A percentile compares a stretch with the other conserved stretches of the same genome.
Evolutionary conservation across 164 flowering plant genomes (phyloP).

Genomic region (Kingdonia uniflora): DNA sequence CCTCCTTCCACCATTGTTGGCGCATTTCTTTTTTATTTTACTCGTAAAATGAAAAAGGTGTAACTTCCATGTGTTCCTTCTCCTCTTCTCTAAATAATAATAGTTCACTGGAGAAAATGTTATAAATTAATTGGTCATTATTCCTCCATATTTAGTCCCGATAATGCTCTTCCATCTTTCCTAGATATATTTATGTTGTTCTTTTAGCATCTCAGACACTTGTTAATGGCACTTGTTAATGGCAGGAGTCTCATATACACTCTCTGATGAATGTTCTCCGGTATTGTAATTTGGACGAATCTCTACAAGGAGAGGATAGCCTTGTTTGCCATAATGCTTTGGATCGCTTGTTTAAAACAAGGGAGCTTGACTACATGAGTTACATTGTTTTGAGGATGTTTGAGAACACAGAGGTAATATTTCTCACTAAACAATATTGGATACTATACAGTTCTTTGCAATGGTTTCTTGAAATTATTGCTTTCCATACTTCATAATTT

Average conservation of each 20-base stretch:
- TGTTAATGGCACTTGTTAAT: constrained; percentile 4
- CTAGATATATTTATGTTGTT: too few relatives aligned
- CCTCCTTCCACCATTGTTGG: too few relatives aligned
- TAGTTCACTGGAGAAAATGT: too few relatives aligned
- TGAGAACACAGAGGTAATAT: constrained; percentile 88
- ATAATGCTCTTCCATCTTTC: too few relatives aligned
- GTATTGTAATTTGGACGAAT: constrained; percentile 96
- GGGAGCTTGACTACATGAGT: constrained; percentile 99
- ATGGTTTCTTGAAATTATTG: too few relatives aligned
- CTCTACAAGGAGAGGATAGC: constrained; percentile 81
- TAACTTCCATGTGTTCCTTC: too few relatives aligned
- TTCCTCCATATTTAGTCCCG: too few relatives aligned
- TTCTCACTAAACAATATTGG: background rate
- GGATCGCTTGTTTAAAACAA: constrained; percentile 73
- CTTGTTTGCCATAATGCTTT: constrained; percentile 73
- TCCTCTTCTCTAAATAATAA: background rate
- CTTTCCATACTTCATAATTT: too few relatives aligned
- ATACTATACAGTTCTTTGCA: background rate
- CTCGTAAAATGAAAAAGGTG: too few relatives aligned
- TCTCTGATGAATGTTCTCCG: constrained; percentile 98
- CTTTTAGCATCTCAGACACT: too few relatives aligned
- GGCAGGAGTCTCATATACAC: constrained; percentile 97
- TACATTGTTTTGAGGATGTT: constrained; percentile 92
- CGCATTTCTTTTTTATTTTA: too few relatives aligned
- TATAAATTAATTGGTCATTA: too few relatives aligned